phyloP scores from a whole-genome alignment of 1,284 basidiomycete genomes.

The Ustilago hordei region DNA sequence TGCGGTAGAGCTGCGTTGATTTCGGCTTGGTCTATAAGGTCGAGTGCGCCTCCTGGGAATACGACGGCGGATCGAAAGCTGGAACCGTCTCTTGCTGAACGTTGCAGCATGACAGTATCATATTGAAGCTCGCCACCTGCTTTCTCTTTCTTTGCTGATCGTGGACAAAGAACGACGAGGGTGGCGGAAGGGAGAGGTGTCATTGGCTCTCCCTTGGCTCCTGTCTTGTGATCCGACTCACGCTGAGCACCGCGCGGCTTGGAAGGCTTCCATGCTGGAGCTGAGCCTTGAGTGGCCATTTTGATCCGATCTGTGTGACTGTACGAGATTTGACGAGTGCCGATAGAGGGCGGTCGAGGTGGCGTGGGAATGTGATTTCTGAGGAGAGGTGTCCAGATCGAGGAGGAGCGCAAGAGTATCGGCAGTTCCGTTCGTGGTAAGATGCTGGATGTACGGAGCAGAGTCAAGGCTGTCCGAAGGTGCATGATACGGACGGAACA shows the following conservation, averaged over 20 bases:
- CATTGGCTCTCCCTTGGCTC: constrained; percentile 59
- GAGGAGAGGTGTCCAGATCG: background rate
- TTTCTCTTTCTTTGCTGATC: constrained; percentile 10
- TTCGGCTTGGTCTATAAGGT: constrained; percentile 52
- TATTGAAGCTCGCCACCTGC: constrained; percentile 17
- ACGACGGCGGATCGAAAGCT: constrained; percentile 64
- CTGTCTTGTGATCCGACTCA: constrained; percentile 55
- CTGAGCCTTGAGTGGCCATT: constrained; percentile 26
- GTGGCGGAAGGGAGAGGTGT: constrained; percentile 61
- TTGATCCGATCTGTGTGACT: constrained; percentile 25
- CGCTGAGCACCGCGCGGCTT: constrained; percentile 46
- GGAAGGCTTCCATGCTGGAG: constrained; percentile 42
- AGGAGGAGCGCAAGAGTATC: constrained; percentile 2
- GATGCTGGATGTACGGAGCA: constrained; percentile 17
- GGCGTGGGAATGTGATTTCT: constrained; percentile 26
- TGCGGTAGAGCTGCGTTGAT: constrained; percentile 28
- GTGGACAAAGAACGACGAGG: constrained; percentile 61
- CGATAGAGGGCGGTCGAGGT: no score
- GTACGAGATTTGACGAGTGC: constrained; percentile 12
- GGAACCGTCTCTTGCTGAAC: constrained; percentile 55
- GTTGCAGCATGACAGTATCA: constrained; percentile 60
- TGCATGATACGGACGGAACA: constrained; percentile 19
- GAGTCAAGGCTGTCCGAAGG: constrained; percentile 13
- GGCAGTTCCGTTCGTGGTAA: constrained; percentile 14
- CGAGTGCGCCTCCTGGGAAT: constrained; percentile 64